These are phyloP conservation scores for Podaxis sp. DNA, from an alignment of 768 basidiomycete species.

Conservation along the genomic window DNA sequence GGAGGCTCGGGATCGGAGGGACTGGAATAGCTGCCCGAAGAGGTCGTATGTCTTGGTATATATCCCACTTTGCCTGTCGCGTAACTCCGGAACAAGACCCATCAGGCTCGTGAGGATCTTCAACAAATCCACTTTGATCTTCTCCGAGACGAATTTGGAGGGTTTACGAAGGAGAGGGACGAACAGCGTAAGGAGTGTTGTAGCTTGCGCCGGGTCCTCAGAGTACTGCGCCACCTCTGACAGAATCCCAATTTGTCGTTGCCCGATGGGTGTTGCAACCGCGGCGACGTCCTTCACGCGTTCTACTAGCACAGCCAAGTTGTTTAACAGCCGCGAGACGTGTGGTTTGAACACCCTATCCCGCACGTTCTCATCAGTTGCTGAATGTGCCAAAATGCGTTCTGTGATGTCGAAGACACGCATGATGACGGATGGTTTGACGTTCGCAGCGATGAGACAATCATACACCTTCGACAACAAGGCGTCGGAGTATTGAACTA, in stretches of 20 bases:
- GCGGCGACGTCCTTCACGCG: conserved; percentile 50
- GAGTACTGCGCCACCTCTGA: conserved; percentile 79
- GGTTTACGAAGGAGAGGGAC: conserved; percentile 80
- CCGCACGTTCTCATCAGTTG: conserved; percentile 47
- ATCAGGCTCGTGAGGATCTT: conserved; percentile 68
- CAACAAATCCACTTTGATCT: conserved; percentile 80
- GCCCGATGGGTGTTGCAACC: conserved; percentile 64
- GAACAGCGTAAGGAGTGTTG: conserved; percentile 69
- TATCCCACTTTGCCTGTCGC: conserved; percentile 39
- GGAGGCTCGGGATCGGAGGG: conserved; percentile 67
- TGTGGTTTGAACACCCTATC: conserved; percentile 65
- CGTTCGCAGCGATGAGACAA: conserved; percentile 78
- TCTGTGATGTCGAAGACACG: conserved; percentile 87
- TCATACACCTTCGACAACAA: conserved; percentile 78
- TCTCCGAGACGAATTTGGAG: conserved; percentile 76
- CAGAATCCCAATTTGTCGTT: conserved; percentile 81
- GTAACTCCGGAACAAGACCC: conserved; percentile 63
- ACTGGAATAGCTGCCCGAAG: conserved; percentile 78
- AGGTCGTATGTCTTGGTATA: conserved; percentile 59
- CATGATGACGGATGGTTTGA: conserved; percentile 82
- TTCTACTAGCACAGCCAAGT: conserved; percentile 69
- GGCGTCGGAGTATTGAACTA: conserved; percentile 67
- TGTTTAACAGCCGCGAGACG: conserved; percentile 67
- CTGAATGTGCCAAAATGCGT: conserved; percentile 56
- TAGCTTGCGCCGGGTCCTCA: conserved; percentile 67